A percentile compares a stretch with the other conserved stretches of the same genome.
Conservation (phyloP, 2,329 filamentous ascomycete genomes). For the Lithohypha guttulata region DNA sequence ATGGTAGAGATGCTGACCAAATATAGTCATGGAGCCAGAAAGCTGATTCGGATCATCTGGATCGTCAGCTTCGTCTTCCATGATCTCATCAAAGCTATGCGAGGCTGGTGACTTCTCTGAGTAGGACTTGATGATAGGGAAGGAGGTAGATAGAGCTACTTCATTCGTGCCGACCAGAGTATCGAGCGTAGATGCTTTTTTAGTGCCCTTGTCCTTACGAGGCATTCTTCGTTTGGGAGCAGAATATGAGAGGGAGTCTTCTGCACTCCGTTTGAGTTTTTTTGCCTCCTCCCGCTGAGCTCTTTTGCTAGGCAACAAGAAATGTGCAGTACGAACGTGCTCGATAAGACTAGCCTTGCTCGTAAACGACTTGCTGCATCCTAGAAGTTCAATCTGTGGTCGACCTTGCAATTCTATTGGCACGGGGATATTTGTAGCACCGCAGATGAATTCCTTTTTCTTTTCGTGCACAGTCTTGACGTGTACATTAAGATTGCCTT, state of each 20-base stretch:
- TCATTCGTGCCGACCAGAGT: conserved; percentile 28
- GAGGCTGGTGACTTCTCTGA: too few relatives aligned
- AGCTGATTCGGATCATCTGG: conserved; percentile 12
- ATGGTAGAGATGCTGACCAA: conserved; percentile 17
- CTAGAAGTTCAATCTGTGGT: conserved; percentile 32
- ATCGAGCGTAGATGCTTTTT: conserved; percentile 16
- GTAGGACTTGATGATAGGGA: background rate
- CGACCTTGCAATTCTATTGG: conserved; percentile 44
- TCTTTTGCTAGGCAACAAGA: conserved; percentile 45
- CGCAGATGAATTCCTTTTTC: conserved; percentile 65
- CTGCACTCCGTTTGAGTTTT: conserved; percentile 27
- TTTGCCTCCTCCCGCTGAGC: conserved; percentile 30
- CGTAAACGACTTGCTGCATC: conserved; percentile 65
- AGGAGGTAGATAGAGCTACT: conserved; percentile 4
- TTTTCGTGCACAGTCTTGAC: conserved; percentile 67
- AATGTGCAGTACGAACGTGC: conserved; percentile 72
- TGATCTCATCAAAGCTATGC: background rate
- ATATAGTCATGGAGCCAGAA: conserved; percentile 18
- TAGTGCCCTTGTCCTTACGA: conserved; percentile 20
- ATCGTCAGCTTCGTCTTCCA: conserved; percentile 1
- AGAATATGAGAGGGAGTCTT: conserved; percentile 10
- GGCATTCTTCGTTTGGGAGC: conserved; percentile 5
- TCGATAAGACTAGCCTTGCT: conserved; percentile 72
- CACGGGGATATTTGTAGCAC: conserved; percentile 50
- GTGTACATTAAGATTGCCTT: conserved; percentile 73